Evolutionary conservation across 495 filamentous ascomycete genomes (phyloP), one percentile per base, ranked within the genome.

Genomic region (Penicillium longicatenatum): DNA sequence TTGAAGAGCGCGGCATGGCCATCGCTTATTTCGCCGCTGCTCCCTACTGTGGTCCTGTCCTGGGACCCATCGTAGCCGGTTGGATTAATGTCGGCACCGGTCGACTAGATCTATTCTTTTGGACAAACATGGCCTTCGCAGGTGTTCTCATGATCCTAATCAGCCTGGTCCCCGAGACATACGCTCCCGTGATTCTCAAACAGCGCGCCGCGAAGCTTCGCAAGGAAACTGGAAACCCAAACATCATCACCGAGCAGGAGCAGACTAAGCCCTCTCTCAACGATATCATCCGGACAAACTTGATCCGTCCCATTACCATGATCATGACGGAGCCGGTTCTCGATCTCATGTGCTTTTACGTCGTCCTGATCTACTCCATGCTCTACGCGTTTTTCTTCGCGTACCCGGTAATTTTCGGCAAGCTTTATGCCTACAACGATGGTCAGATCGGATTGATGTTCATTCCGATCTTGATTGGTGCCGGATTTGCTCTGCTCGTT

Each of bases 361-460:
- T 89, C 62, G 81, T 86, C 12, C 78, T 89, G 43, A 77, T 83
- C 20, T 90, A 89, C 67, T 80, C 86, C 1, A 83, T 88, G 47
- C 72, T 91, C 0, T 93, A 92, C 68, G 78, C 91, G 16, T 81
- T 92, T 52, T 89, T 91, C 75, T 87, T 86, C 21, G 88, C 87
- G n/a, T 85, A 90, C 69, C 82, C 86, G 1, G 61, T 69, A 19
- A 81, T 90, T 30, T 91, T 84, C 64, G 66, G 75, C 2, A 58
- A 70, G 21, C 69, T 80, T 1, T 90, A 91, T 67, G 66, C 69
- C 54, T 72, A 65, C 57, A 74, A 70, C 45, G 66, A 71, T 26
- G 68, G 71, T 20, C 66, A 71, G 31, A 69, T 69, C 20, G 68
- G 68, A 0, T 52, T 74, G 8, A 72, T 70, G 66, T 74, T 74